These are phyloP conservation scores for Physcia stellaris DNA, from an alignment of 495 filamentous ascomycete species.

Conservation along the genomic window DNA sequence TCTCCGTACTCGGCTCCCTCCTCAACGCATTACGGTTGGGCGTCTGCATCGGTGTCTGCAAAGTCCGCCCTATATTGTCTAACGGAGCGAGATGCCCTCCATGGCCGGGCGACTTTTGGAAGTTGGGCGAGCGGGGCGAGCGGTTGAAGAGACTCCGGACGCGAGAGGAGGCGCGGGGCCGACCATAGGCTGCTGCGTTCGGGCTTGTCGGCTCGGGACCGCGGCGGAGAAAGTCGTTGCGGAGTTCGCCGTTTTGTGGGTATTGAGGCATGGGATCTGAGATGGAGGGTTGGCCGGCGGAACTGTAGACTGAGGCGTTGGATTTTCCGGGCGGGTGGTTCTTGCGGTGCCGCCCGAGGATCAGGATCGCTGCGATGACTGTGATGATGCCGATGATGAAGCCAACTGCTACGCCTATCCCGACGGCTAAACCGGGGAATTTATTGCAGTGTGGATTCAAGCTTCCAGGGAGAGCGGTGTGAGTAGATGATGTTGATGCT, in stretches of 20 bases:
- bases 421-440: slow-evolving; percentile 40
- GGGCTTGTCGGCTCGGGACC: slow-evolving; percentile 8
- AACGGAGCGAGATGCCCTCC: no score
- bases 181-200: no score
- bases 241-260: slow-evolving; percentile 30
- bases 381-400: slow-evolving; percentile 38
- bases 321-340: slow-evolving; percentile 13
- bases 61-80: slow-evolving; percentile 10
- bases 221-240: slow-evolving; percentile 40
- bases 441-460: slow-evolving; percentile 14
- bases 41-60: slow-evolving; percentile 18
- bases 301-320: no score
- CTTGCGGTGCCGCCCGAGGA: slow-evolving; percentile 22
- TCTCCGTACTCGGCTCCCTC: slow-evolving; percentile 45
- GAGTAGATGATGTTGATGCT: slow-evolving; percentile 17
- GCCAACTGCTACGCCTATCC: slow-evolving; percentile 53
- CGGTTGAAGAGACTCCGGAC: slow-evolving; percentile 16
- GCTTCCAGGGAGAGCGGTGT: slow-evolving; percentile 7
- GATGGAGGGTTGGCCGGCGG: slow-evolving; percentile 31
- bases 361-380: slow-evolving; percentile 29
- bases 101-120: slow-evolving; percentile 6
- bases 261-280: slow-evolving; percentile 38
- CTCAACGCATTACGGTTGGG: slow-evolving; percentile 2
- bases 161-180: no score
- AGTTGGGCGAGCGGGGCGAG: slow-evolving; percentile 7